phyloP scores from a whole-genome alignment of 257 asterid genomes.

The Petunia axillaris region DNA sequence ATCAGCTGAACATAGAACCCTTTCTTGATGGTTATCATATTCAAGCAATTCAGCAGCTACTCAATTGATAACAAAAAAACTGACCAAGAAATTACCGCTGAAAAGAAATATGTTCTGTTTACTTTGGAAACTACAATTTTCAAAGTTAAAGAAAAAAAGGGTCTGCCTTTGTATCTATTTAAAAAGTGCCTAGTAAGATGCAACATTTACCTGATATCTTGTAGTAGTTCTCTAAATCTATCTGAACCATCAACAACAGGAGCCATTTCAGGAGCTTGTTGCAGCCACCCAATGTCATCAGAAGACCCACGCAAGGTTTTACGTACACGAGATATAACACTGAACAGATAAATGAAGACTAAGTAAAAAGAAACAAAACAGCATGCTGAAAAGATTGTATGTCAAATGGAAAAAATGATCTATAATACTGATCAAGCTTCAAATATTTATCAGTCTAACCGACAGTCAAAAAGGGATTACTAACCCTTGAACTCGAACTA shows the following conservation, averaged over 20 bases:
- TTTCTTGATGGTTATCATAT: neutral
- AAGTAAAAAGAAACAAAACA: constrained; percentile 3
- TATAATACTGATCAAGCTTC: neutral
- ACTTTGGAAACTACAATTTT: neutral
- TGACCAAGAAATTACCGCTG: constrained; percentile 7
- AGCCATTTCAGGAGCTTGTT: constrained; percentile 69
- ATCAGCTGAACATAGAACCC: constrained; percentile 14
- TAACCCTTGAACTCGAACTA: constrained; percentile 59
- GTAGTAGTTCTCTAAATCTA: constrained; percentile 77
- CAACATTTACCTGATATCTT: constrained; percentile 60
- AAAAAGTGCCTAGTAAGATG: constrained; percentile 14
- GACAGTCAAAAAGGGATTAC: neutral
- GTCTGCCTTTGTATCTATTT: constrained; percentile 5
- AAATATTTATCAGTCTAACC: neutral
- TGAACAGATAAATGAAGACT: constrained; percentile 36
- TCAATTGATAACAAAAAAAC: constrained; percentile 11
- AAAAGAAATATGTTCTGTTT: neutral
- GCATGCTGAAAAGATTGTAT: neutral
- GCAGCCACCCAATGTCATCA: constrained; percentile 95
- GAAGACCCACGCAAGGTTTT: constrained; percentile 81
- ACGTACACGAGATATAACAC: constrained; percentile 56
- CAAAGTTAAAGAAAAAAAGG: constrained; percentile 9
- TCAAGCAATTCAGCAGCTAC: neutral
- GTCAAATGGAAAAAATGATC: neutral
- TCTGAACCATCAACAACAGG: constrained; percentile 85